A percentile compares a stretch with the other conserved stretches of the same genome.
These are phyloP conservation scores for Senecio squalidus DNA, from an alignment of 140 eudicot genomes.

Conservation along the genomic window DNA sequence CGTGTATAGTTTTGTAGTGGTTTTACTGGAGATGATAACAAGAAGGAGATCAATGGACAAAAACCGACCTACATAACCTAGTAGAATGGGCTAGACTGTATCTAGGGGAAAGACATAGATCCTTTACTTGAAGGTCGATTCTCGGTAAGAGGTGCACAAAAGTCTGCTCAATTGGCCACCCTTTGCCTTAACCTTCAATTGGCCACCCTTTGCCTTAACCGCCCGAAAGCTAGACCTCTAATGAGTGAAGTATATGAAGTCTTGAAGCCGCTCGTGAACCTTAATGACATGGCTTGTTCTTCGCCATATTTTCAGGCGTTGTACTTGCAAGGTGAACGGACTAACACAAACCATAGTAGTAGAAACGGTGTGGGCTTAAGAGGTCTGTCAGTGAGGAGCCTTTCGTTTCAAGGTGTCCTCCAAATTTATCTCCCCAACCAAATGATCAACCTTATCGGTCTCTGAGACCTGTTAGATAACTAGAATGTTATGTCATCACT, in stretches of 20 bases:
- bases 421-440: constrained; percentile 23
- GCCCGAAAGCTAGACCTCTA: constrained; percentile 71
- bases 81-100: constrained; percentile 87
- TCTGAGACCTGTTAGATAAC: constrained; percentile 38
- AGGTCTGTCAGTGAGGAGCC: constrained; percentile 38
- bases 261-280: constrained; percentile 52
- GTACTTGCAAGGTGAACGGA: constrained; percentile 47
- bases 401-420: constrained; percentile 43
- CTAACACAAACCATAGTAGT: constrained; percentile 18
- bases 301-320: constrained; percentile 73
- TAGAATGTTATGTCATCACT: not conserved
- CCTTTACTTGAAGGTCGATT: constrained; percentile 82
- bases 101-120: constrained; percentile 65
- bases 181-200: constrained; percentile 80
- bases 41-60: constrained; percentile 95
- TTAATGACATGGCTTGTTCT: constrained; percentile 81
- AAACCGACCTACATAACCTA: constrained; percentile 70
- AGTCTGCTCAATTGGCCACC: constrained; percentile 73
- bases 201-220: too few species aligned
- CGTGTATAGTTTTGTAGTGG: constrained; percentile 87
- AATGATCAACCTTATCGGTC: constrained; percentile 38
- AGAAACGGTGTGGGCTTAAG: constrained; percentile 36
- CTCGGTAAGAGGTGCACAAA: constrained; percentile 77
- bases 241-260: constrained; percentile 76
- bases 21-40: constrained; percentile 71